Percentiles rank a stretch among this genome's conserved stretches.
These are phyloP conservation scores for Cutaneotrichosporon daszewskae DNA, from an alignment of 1,284 basidiomycete genomes.

Conservation along the genomic window DNA sequence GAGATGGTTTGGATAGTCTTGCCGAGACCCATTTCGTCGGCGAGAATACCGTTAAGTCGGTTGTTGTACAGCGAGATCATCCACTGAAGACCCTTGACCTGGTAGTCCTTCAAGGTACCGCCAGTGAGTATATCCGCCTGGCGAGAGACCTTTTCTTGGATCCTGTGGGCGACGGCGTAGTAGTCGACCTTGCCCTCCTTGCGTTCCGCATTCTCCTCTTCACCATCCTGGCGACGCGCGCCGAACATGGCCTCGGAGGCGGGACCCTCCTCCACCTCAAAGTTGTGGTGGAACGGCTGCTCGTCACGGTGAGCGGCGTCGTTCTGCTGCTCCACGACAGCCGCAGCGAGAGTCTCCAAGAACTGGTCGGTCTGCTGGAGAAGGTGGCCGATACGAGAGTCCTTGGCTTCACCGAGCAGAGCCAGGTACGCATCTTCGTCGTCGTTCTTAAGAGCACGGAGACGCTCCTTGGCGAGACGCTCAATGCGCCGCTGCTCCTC, in stretches of 20 bases:
- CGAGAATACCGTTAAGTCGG: conserved; percentile 84
- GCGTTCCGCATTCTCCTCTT: conserved; percentile 52
- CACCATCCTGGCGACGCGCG: conserved; percentile 63
- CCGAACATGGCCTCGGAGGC: conserved; percentile 86
- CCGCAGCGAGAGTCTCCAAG: conserved; percentile 89
- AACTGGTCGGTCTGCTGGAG: conserved; percentile 91
- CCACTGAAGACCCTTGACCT: conserved; percentile 95
- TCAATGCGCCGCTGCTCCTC: conserved; percentile 69
- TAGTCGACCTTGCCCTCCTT: conserved; percentile 83
- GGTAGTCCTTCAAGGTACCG: conserved; percentile 84
- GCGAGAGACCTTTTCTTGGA: conserved; percentile 77
- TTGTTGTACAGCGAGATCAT: conserved; percentile 91
- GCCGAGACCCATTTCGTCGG: conserved; percentile 95
- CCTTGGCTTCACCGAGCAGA: conserved; percentile 98
- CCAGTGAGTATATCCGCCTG: conserved; percentile 81
- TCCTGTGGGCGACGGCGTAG: conserved; percentile 91
- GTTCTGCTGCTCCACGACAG: conserved; percentile 89
- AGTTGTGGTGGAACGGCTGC: conserved; percentile 40
- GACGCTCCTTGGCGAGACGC: conserved; percentile 92
- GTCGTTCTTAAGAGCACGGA: conserved; percentile 94
- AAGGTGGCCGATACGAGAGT: conserved; percentile 96
- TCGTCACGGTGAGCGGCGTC: conserved; percentile 54
- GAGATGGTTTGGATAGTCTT: conserved; percentile 97
- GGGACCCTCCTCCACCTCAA: conserved; percentile 61
- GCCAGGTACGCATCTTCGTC: conserved; percentile 99